Evolutionary conservation across 495 filamentous ascomycete genomes (phyloP), one percentile per base, ranked within the genome.

Genomic region (Annulohypoxylon nitens): DNA sequence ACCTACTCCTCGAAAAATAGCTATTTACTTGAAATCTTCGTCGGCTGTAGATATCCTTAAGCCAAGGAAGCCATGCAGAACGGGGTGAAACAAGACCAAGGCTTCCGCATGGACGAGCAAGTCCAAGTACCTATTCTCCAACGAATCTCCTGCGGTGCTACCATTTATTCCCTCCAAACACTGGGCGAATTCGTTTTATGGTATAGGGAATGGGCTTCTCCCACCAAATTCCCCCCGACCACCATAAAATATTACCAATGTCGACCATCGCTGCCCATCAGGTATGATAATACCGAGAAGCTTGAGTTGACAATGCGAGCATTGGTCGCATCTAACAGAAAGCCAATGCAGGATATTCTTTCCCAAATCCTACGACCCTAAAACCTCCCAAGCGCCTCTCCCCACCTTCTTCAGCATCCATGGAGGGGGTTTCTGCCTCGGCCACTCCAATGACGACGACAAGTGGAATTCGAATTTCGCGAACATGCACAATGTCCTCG

Each of bases 381-480:
- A 37, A 12, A 70, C 55, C 10, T 76, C 76, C 0, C 43, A 77
- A 48, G 41, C 74, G 5, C 62, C 41, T 23, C 78, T 83, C 3
- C 79, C 81, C 0, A 78, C 78, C 6, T 23, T 83, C 23, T 78
- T 81, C 14, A 80, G 74, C 48, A 78, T 80, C 71, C 81, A 83
- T 66, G 81, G 83, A 67, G 82, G 83, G 54, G 83, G 80, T 12
- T 84, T 83, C 68, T 76, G 77, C 41, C 4, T 83, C 23, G 81
- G 83, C 58, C 6, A 37, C 1, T 26, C 77, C 4, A 53, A 57
- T 25, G 77, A 84, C 68, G 79, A 80, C 67, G 82, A 84, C 71
- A 55, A 11, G 7, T 83, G 81, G 81, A 84, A 83, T 69, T 58
- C 54, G 9, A 37, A 66, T 51, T 84, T 82, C 51, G 75, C 80